These are phyloP conservation scores for Filobasidium wieringae DNA, from an alignment of 768 basidiomycete genomes.

Conservation along the genomic window DNA sequence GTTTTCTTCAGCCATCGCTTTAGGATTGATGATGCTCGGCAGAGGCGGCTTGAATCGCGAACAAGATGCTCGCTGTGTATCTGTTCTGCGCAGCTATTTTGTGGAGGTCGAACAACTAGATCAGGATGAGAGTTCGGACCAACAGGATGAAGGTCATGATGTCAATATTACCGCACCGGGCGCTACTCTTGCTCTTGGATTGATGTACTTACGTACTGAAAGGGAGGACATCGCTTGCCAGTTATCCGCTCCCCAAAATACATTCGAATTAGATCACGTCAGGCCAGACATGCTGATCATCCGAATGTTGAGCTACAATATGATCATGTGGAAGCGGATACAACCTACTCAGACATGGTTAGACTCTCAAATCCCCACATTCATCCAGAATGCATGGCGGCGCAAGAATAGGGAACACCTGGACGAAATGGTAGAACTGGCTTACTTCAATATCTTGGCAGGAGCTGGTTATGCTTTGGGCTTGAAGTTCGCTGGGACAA, in stretches of 20 bases:
- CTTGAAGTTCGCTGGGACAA: slow-evolving; percentile 88
- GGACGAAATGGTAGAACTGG: slow-evolving; percentile 68
- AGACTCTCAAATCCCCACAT: slow-evolving; percentile 52
- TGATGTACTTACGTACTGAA: slow-evolving; percentile 84
- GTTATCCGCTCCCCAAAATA: slow-evolving; percentile 67
- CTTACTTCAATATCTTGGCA: slow-evolving; percentile 80
- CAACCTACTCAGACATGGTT: slow-evolving; percentile 62
- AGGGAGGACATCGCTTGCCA: slow-evolving; percentile 77
- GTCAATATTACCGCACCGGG: slow-evolving; percentile 83
- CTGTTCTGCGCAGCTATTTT: slow-evolving; percentile 59
- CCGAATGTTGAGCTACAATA: slow-evolving; percentile 58
- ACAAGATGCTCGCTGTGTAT: slow-evolving; percentile 60
- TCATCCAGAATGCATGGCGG: slow-evolving; percentile 54
- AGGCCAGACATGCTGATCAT: slow-evolving; percentile 78
- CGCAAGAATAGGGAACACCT: slow-evolving; percentile 29
- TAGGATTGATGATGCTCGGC: slow-evolving; percentile 94
- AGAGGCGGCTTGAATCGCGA: slow-evolving; percentile 60
- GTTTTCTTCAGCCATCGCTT: slow-evolving; percentile 72
- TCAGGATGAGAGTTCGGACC: slow-evolving; percentile 40
- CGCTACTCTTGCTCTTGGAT: slow-evolving; percentile 72
- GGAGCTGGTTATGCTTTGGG: slow-evolving; percentile 85
- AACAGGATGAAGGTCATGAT: slow-evolving; percentile 56
- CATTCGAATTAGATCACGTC: slow-evolving; percentile 65
- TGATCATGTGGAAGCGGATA: slow-evolving; percentile 81
- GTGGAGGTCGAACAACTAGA: slow-evolving; percentile 54